These are phyloP conservation scores for Ophiocordyceps camponoti-rufipedis DNA, from an alignment of 2,329 filamentous ascomycete species.

Conservation along the genomic window DNA sequence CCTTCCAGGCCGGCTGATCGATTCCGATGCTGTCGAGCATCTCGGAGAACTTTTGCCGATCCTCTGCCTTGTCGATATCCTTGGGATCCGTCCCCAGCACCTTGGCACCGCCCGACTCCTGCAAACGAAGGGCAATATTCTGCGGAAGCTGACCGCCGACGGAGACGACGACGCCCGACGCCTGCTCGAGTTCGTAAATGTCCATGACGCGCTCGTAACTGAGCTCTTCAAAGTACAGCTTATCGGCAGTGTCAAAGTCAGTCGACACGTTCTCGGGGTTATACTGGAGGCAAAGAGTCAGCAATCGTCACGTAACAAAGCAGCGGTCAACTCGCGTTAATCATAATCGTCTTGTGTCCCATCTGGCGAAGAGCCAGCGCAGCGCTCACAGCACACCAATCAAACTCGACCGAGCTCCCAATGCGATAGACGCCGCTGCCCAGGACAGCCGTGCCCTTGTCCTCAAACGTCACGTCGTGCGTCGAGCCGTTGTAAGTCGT, in stretches of 20 bases:
- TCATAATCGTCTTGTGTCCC: slow-evolving; percentile 89
- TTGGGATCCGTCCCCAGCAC: slow-evolving; percentile 90
- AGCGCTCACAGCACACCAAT: slow-evolving; percentile 94
- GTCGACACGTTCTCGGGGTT: slow-evolving; percentile 83
- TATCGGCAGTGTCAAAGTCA: slow-evolving; percentile 88
- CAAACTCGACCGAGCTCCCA: slow-evolving; percentile 93
- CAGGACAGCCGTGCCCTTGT: slow-evolving; percentile 89
- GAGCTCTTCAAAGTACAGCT: slow-evolving; percentile 93
- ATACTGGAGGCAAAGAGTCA: slow-evolving; percentile 18
- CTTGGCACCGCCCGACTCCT: slow-evolving; percentile 67
- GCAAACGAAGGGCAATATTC: slow-evolving; percentile 84
- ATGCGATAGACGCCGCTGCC: slow-evolving; percentile 95
- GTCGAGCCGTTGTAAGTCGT: slow-evolving; percentile 86
- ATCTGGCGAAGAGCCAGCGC: slow-evolving; percentile 75
- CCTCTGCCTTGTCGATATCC: slow-evolving; percentile 97
- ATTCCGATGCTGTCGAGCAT: slow-evolving; percentile 92
- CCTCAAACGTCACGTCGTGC: slow-evolving; percentile 68
- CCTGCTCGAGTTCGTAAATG: slow-evolving; percentile 75
- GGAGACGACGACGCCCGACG: slow-evolving; percentile 73
- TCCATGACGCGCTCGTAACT: slow-evolving; percentile 79
- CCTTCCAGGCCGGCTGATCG: slow-evolving; percentile 96
- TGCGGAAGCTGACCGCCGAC: slow-evolving; percentile 98
- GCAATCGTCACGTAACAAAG: no score
- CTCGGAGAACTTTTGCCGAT: slow-evolving; percentile 95
- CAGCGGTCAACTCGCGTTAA: slow-evolving; percentile 30